These are phyloP conservation scores for Diaporthe vexans DNA, from an alignment of 2,329 filamentous ascomycete genomes.

Conservation along the genomic window DNA sequence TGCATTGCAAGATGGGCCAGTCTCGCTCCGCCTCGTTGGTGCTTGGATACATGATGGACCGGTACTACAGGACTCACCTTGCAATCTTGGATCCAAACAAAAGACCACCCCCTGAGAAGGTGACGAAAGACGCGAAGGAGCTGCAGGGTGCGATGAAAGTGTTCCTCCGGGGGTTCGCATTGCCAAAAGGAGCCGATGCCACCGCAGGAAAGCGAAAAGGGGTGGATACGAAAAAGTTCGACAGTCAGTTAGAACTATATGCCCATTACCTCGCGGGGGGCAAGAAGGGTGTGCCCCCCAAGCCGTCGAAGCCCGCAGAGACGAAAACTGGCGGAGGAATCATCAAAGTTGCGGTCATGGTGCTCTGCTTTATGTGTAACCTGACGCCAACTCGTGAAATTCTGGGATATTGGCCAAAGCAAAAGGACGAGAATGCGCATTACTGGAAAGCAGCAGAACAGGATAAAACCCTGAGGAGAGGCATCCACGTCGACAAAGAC, in stretches of 20 bases:
- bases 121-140: too few species aligned
- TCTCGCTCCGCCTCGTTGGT: constrained; percentile 14
- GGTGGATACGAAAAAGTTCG: neutral
- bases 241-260: neutral
- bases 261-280: neutral
- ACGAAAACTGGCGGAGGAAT: neutral
- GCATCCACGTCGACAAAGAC: neutral
- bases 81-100: too few species aligned
- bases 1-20: constrained; percentile 32
- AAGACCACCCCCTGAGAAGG: neutral
- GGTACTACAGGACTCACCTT: neutral
- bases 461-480: neutral
- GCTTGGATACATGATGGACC: neutral
- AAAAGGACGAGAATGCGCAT: neutral
- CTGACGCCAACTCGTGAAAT: neutral
- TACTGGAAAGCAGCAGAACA: neutral
- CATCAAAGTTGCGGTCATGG: neutral
- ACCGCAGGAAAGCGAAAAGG: neutral
- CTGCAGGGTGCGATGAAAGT: too few species aligned
- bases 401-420: neutral
- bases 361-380: neutral
- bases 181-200: too few species aligned
- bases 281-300: fast-evolving
- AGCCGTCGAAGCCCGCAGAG: neutral
- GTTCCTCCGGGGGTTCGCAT: neutral